A percentile compares a stretch with the other conserved stretches of the same genome.
Conservation (phyloP, 2,329 filamentous ascomycete species). For the Colletotrichum shisoi region DNA sequence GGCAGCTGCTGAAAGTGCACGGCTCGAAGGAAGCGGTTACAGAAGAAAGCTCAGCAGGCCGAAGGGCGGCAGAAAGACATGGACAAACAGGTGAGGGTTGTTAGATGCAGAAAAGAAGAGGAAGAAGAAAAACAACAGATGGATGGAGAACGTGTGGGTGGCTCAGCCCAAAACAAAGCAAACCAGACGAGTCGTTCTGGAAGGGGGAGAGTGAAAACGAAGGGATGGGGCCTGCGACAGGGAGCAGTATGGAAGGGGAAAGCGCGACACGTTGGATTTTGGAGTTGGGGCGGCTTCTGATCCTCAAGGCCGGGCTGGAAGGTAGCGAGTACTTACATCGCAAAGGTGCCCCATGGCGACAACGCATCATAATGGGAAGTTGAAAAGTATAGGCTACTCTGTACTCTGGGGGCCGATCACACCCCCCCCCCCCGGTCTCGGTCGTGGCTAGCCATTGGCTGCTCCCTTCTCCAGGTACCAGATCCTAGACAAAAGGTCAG, state of each 20-base stretch:
- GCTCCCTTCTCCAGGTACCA: slow-evolving; percentile 5
- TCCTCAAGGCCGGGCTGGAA: background rate
- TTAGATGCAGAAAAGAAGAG: slow-evolving; percentile 22
- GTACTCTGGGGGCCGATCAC: slow-evolving; percentile 10
- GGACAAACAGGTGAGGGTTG: slow-evolving; percentile 10
- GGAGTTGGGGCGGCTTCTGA: slow-evolving; percentile 20
- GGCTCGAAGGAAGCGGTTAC: slow-evolving; percentile 31
- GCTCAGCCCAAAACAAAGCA: slow-evolving; percentile 37
- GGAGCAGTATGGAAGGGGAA: slow-evolving; percentile 33
- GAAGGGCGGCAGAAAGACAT: slow-evolving; percentile 22
- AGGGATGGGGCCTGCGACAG: slow-evolving; percentile 39
- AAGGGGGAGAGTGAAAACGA: slow-evolving; percentile 39
- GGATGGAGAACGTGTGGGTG: slow-evolving; percentile 38
- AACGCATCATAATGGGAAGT: background rate
- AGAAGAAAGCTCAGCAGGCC: slow-evolving; percentile 30
- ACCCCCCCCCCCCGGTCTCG: slow-evolving; percentile 25
- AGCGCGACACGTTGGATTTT: slow-evolving; percentile 33
- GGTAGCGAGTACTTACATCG: background rate
- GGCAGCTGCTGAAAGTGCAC: slow-evolving; percentile 22
- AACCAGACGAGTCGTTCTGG: slow-evolving; percentile 36
- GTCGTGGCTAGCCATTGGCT: slow-evolving; percentile 13
- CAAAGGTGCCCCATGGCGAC: background rate
- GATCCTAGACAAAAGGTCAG: slow-evolving; percentile 15
- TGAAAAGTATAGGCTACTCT: slow-evolving; percentile 5
- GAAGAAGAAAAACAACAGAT: slow-evolving; percentile 32